phyloP scores from a whole-genome alignment of 2,329 filamentous ascomycete species.

The Diaporthe citri region DNA sequence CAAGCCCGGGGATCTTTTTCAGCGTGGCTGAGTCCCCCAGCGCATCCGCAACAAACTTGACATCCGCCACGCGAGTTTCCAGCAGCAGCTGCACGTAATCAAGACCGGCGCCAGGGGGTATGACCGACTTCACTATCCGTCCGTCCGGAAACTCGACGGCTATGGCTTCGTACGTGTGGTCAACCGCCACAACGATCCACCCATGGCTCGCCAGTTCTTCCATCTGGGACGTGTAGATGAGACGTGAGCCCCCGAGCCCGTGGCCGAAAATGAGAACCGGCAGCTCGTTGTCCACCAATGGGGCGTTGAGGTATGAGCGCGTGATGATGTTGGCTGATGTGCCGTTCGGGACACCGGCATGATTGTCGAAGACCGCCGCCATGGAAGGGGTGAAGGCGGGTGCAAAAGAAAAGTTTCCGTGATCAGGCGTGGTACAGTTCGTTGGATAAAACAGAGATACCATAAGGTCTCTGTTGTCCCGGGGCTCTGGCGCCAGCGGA shows the following conservation, averaged over 20 bases:
- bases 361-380: not conserved
- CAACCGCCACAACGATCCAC: slow-evolving; percentile 3
- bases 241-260: not conserved
- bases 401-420: not conserved
- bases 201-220: slow-evolving; percentile 11
- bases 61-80: not conserved
- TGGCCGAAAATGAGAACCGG: slow-evolving; percentile 16
- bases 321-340: slow-evolving; percentile 4
- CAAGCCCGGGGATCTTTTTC: not conserved
- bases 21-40: not conserved
- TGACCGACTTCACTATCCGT: not conserved
- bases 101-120: not conserved
- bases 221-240: not conserved
- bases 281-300: not conserved
- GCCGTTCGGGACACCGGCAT: slow-evolving; percentile 1
- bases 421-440: not conserved
- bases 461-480: not conserved
- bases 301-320: slow-evolving; percentile 18
- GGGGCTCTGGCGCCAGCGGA: not conserved
- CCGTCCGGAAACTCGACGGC: slow-evolving; percentile 10
- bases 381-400: not conserved
- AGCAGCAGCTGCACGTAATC: not conserved
- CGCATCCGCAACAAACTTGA: slow-evolving; percentile 8
- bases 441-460: slow-evolving; percentile 13
- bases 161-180: slow-evolving; percentile 6